A percentile compares a stretch with the other conserved stretches of the same genome.
Evolutionary conservation across 192 early-diverging fungal genomes (phyloP).

Genomic region (Coemansia sp.): DNA sequence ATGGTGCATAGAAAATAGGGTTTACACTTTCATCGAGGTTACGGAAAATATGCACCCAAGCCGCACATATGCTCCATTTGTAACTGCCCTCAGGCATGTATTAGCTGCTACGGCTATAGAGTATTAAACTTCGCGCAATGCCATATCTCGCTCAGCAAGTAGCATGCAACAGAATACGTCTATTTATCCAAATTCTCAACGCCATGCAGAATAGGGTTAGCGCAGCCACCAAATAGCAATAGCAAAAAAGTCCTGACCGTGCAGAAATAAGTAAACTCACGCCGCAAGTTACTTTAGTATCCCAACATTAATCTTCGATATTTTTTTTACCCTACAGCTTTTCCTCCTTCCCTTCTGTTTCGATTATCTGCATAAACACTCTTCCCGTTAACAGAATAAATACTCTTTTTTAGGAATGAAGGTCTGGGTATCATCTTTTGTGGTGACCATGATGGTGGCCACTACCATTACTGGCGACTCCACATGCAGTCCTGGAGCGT

Average conservation of each 20-base stretch:
- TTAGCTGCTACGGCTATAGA: slow-evolving; percentile 28
- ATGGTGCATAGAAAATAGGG: not conserved
- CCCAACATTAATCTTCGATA: not conserved
- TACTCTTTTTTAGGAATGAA: not conserved
- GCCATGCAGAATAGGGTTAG: not conserved
- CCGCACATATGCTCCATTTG: not conserved
- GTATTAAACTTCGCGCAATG: slow-evolving; percentile 25
- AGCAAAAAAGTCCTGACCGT: not conserved
- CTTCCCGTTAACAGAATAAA: not conserved
- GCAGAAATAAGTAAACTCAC: not conserved
- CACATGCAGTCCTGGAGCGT: slow-evolving; percentile 37
- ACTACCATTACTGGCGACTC: slow-evolving; percentile 13
- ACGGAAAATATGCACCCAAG: slow-evolving; percentile 1
- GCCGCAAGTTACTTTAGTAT: not conserved
- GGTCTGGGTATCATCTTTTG: not conserved
- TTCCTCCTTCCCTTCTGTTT: not conserved
- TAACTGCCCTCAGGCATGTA: slow-evolving; percentile 8
- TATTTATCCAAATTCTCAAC: not conserved
- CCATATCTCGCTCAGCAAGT: not conserved
- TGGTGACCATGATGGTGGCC: slow-evolving; percentile 1
- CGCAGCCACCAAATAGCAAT: not conserved
- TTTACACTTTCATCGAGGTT: not conserved
- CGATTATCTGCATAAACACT: not conserved
- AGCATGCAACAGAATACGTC: slow-evolving; percentile 8
- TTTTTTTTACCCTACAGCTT: not conserved